Conservation (phyloP, 1,284 basidiomycete genomes). For the Apiotrichum akiyoshidainum region DNA sequence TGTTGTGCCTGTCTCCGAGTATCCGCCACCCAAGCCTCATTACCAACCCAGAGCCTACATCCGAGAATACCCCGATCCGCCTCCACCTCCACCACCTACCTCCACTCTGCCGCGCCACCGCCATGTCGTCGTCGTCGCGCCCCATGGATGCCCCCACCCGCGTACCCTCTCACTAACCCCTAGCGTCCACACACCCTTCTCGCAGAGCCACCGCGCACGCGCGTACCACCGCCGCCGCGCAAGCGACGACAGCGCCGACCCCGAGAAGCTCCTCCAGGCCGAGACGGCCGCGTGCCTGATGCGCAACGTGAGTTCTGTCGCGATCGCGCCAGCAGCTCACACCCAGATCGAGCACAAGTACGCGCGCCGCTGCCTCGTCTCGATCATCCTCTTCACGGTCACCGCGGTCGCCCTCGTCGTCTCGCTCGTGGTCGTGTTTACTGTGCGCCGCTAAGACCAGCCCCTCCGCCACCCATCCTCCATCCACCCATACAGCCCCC, state of each 20-base stretch:
- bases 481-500: too few relatives aligned
- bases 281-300: constrained; percentile 44
- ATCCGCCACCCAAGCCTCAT: too few relatives aligned
- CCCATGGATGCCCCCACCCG: too few relatives aligned
- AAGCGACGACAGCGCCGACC: neutral
- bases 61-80: too few relatives aligned
- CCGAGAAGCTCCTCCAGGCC: neutral
- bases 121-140: too few relatives aligned
- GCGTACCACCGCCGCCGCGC: neutral
- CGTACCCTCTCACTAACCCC: neutral
- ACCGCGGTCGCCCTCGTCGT: constrained; percentile 11
- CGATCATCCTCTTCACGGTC: constrained; percentile 18
- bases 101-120: too few relatives aligned
- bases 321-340: neutral
- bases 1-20: too few relatives aligned
- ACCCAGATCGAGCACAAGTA: constrained; percentile 45
- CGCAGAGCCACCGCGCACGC: neutral
- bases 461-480: too few relatives aligned
- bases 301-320: constrained; percentile 36
- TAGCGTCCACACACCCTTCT: neutral
- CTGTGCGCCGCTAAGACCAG: neutral
- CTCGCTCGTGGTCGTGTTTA: constrained; percentile 18
- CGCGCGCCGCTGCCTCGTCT: constrained; percentile 35
- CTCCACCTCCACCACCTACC: too few relatives aligned
- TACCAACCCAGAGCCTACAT: too few relatives aligned